These are phyloP conservation scores for Calonectria fujianensis DNA, from an alignment of 2,329 filamentous ascomycete genomes.

Conservation along the genomic window DNA sequence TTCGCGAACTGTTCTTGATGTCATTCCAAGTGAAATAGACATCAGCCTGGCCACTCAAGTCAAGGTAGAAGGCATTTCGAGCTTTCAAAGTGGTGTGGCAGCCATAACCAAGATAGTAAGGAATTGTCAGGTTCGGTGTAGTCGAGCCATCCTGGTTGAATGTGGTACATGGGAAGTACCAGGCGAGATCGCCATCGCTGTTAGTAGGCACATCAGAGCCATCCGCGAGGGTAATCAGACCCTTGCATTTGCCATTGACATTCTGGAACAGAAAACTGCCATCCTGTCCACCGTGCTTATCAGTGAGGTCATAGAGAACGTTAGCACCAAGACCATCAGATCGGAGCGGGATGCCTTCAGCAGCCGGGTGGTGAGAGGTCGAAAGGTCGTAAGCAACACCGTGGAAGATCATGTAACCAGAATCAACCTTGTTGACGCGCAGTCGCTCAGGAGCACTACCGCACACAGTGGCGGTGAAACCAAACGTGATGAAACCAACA, in stretches of 20 bases:
- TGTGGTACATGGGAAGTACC: conserved; percentile 96
- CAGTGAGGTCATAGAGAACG: conserved; percentile 89
- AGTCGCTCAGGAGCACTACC: conserved; percentile 82
- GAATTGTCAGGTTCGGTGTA: conserved; percentile 82
- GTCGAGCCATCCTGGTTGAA: conserved; percentile 96
- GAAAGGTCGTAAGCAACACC: conserved; percentile 91
- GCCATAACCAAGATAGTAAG: conserved; percentile 88
- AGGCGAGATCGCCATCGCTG: conserved; percentile 83
- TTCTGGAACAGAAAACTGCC: conserved; percentile 99
- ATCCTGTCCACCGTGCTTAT: conserved; percentile 90
- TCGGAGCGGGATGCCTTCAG: conserved; percentile 81
- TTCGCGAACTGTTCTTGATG: conserved; percentile 89
- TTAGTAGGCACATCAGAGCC: conserved; percentile 89
- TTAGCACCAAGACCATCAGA: conserved; percentile 76
- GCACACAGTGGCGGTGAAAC: conserved; percentile 94
- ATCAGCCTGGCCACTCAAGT: conserved; percentile 82
- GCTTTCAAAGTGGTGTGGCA: conserved; percentile 87
- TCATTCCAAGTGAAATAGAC: conserved; percentile 99
- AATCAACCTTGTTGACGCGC: conserved; percentile 86
- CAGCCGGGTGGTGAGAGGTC: conserved; percentile 84
- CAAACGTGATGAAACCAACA: conserved; percentile 97
- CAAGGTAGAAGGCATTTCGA: conserved; percentile 84
- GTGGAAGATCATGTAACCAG: conserved; percentile 96
- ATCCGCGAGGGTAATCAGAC: conserved; percentile 82
- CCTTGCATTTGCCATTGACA: conserved; percentile 97